Evolutionary conservation across 2,329 filamentous ascomycete genomes (phyloP), one percentile per base, ranked within the genome.

Genomic region (Neopestalotiopsis clavispora): DNA sequence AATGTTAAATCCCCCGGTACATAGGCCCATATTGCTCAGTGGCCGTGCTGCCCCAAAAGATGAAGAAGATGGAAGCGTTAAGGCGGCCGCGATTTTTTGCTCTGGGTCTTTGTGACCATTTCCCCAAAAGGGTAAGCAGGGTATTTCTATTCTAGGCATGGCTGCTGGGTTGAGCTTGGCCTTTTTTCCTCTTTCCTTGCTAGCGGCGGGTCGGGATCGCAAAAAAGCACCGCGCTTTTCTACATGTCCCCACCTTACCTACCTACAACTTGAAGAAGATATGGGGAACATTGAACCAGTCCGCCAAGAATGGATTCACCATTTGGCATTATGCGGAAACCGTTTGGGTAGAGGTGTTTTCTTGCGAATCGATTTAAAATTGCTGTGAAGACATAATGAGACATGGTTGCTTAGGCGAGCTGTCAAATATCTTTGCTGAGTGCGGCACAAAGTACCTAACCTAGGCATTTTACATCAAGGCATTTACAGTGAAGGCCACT

Each of bases 61-160:
- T 28, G 23, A 28, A 28, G 23, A 28, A 59, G 13, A 56, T 12
- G 17, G 30, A 34, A 14, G n/a, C 59, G 30, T 52, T 64, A 64
- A 64, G 61, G 61, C 61, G 61, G 61, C 61, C 61, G 61, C 61
- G 49, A 64, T 64, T 64, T 64, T 64, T 12, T 38, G 10, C 34
- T 38, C 34, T 38, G 34, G 34, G 34, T 38, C 34, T 23, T 45
- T 28, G 14, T 64, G 61, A 40, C 34, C 34, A 64, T 64, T 45
- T 28, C 14, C 30, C 30, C 59, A n/a, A 38, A 34, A 10, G 12
- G 20, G 34, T 38, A 38, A 38, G 34, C 6, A 34, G 5, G 7
- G 4, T 62, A 62, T 42, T 38, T 49, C 40, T 20, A 23, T 5
- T n/a, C 20, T 38, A 14, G 34, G 30, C 13, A 62, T 42, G 59